Evolutionary conservation across 352 stramenopile species (phyloP).

Genomic region (Elongisporangium anandrum): DNA sequence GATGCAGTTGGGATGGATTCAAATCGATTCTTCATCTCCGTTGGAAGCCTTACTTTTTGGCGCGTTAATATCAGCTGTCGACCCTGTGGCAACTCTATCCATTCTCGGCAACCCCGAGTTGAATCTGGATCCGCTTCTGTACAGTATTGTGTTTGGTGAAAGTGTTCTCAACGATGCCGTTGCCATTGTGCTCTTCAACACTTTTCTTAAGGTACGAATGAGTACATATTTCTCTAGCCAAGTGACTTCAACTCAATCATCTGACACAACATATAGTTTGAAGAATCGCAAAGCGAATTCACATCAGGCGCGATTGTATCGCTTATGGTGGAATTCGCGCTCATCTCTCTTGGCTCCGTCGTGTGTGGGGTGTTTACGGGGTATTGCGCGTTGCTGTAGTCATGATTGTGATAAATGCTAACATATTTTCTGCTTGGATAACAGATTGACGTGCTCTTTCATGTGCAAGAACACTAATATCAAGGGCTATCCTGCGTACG

Average conservation of each 20-base stretch:
- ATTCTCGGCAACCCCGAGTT: constrained; percentile 94
- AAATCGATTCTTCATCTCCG: constrained; percentile 89
- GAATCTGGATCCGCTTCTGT: constrained; percentile 84
- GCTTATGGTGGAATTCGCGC: constrained; percentile 68
- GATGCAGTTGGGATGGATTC: constrained; percentile 59
- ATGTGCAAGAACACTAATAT: constrained; percentile 80
- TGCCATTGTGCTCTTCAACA: constrained; percentile 97
- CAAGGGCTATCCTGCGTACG: constrained; percentile 70
- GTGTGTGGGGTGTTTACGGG: constrained; percentile 68
- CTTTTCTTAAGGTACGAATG: constrained; percentile 88
- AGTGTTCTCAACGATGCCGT: constrained; percentile 97
- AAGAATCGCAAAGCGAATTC: constrained; percentile 77
- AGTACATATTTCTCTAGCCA: background rate
- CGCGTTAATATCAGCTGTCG: constrained; percentile 93
- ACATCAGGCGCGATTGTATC: constrained; percentile 48
- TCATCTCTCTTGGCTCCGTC: constrained; percentile 80
- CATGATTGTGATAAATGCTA: too few species aligned
- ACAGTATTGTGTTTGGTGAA: constrained; percentile 96
- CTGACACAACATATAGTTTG: constrained; percentile 26
- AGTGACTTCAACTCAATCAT: background rate
- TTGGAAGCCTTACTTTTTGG: constrained; percentile 95
- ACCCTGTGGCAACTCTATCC: constrained; percentile 95
- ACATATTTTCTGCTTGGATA: background rate
- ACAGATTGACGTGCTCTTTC: constrained; percentile 75
- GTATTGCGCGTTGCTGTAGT: constrained; percentile 20